Conservation (phyloP, 148 eudicot species). For the Vaccinium vitisidaea region DNA sequence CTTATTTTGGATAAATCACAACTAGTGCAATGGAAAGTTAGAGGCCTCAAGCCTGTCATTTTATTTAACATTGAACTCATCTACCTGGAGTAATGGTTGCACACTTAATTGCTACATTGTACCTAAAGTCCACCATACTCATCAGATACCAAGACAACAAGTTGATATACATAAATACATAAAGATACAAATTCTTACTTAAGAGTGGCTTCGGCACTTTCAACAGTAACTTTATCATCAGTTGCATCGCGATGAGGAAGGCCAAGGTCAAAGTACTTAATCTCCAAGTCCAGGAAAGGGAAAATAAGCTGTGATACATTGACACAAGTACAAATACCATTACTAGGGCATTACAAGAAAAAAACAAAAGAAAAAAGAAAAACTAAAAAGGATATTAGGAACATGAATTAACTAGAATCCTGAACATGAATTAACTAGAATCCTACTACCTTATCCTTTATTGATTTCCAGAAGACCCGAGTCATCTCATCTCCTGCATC, state of each 20-base stretch:
- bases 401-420: neutral
- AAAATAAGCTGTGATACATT: conserved; percentile 39
- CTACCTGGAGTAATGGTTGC: conserved; percentile 83
- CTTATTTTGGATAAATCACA: neutral
- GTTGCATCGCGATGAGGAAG: conserved; percentile 27
- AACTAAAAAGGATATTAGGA: neutral
- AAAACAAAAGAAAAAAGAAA: neutral
- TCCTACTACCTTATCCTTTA: conserved; percentile 22
- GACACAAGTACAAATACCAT: neutral
- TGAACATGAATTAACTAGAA: neutral
- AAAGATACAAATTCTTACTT: conserved; percentile 20
- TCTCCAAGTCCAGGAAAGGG: conserved; percentile 57
- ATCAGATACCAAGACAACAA: conserved; percentile 4
- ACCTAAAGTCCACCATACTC: conserved; percentile 35
- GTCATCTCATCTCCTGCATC: conserved; percentile 29
- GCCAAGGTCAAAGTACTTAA: conserved; percentile 56
- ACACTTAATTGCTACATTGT: conserved; percentile 83
- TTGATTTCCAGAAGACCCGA: conserved; percentile 27
- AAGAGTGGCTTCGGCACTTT: conserved; percentile 55
- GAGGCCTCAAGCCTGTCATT: neutral
- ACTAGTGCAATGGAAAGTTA: neutral
- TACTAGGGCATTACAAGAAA: neutral
- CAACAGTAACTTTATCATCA: conserved; percentile 32
- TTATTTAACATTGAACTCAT: neutral
- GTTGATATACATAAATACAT: neutral